phyloP scores from a whole-genome alignment of 176 grass and related monocot genomes.

The Chloris gayana region DNA sequence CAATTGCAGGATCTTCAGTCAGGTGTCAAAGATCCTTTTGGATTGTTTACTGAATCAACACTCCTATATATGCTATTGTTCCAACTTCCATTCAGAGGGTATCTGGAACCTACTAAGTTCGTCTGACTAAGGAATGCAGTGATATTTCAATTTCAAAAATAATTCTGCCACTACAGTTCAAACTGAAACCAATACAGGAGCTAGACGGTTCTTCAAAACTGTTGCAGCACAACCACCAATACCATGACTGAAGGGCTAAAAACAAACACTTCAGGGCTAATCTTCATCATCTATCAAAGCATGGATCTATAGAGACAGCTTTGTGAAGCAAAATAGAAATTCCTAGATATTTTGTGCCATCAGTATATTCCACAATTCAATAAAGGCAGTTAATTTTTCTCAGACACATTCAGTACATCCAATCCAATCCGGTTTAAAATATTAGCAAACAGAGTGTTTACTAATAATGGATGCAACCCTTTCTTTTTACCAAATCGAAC shows the following conservation, averaged over 20 bases:
- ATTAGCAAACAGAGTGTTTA: not conserved
- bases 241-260: not conserved
- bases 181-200: not conserved
- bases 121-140: not conserved
- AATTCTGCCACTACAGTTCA: not conserved
- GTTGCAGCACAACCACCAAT: not conserved
- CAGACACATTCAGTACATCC: not conserved
- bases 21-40: not conserved
- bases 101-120: not conserved
- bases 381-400: not conserved
- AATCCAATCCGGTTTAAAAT: slow-evolving; percentile 3
- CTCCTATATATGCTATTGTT: not conserved
- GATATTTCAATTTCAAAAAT: not conserved
- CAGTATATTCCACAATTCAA: not conserved
- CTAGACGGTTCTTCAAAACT: not conserved
- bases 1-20: not conserved
- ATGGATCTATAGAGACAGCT: not conserved
- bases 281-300: not conserved
- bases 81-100: not conserved
- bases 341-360: not conserved
- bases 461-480: slow-evolving; percentile 25
- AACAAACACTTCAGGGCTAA: not conserved
- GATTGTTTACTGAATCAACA: not conserved
- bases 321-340: not conserved
- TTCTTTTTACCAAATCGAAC: slow-evolving; percentile 17